Percentiles rank a stretch among this genome's conserved stretches.
phyloP scores from a whole-genome alignment of 106 monocot genomes.

The Iris macrosiphon region DNA sequence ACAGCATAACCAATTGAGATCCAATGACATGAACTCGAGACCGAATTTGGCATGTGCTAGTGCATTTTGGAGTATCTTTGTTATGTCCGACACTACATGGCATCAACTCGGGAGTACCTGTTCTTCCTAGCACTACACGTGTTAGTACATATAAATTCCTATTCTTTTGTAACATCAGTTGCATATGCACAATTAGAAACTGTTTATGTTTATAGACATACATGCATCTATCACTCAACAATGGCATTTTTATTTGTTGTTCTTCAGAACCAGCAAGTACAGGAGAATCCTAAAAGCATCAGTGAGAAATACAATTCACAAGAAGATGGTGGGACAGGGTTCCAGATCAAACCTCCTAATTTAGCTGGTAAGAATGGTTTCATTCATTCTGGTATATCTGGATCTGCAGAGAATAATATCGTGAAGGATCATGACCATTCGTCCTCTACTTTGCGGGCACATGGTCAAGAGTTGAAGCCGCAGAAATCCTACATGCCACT shows the following conservation, averaged over 20 bases:
- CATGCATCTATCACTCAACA: too few relatives aligned
- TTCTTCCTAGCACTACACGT: too few relatives aligned
- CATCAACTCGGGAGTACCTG: too few relatives aligned
- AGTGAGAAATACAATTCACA: constrained; percentile 15
- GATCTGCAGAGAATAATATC: constrained; percentile 20
- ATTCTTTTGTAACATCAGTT: too few relatives aligned
- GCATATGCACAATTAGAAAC: too few relatives aligned
- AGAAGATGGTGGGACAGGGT: constrained; percentile 17
- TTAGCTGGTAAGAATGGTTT: constrained; percentile 16
- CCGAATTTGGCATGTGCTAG: too few relatives aligned
- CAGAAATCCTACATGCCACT: constrained; percentile 17
- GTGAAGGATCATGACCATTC: constrained; percentile 10
- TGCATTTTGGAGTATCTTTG: too few relatives aligned
- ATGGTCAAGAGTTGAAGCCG: constrained; percentile 13
- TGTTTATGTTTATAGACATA: too few relatives aligned
- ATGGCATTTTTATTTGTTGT: background rate
- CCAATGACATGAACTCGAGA: too few relatives aligned
- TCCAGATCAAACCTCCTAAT: constrained; percentile 16
- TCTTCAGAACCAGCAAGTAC: constrained; percentile 12
- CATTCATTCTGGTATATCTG: constrained; percentile 15
- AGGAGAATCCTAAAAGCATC: constrained; percentile 16
- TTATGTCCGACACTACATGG: too few relatives aligned
- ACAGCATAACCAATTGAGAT: too few relatives aligned
- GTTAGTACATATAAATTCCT: too few relatives aligned
- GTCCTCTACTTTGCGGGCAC: constrained; percentile 18